Base-by-base conservation (phyloP, 345 rosid species). In the Brassica napus region DNA sequence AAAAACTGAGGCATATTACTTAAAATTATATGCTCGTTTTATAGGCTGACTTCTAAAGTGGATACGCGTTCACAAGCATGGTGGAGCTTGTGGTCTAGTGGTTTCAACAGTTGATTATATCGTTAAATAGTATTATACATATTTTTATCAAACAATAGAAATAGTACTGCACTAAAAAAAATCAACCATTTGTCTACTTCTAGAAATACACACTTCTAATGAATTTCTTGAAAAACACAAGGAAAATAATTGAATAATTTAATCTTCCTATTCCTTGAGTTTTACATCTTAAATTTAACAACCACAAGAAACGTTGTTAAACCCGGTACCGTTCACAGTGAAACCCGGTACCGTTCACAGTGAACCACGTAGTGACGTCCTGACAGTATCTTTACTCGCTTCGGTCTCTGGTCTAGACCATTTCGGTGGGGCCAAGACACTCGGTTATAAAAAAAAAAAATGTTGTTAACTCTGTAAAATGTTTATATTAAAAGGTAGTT, bases 31-130 rank as follows among this genome's bases (percentile, higher is more conserved):
- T 69, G 64, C 75, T 70, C 23, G 6, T 52, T 61, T 39, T 14
- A 34, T 62, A 52, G 70, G 70, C 32, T 77, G 81, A 63, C 76
- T 35, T 34, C 3, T 32, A 24, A 77, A 49, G 42, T 62, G 35
- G 63, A 35, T 69, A 44, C 31, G 64, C 55, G 64, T 69, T 69
- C 39, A 62, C 65, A 70, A 62, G 6, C 16, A 65, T 55, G 39
- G 66, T 67, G 59, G 61, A 26, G 72, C 66, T 55, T 59, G 57
- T 18, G 59, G 30, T 39, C 39, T 39, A 32, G 59, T 75, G 39
- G 67, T 39, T 15, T 37, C 31, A 35, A 57, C 15, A 21, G 39
- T 52, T 14, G 71, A 14, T 67, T 58, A 65, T 47, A 49, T 74
- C 61, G 10, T 30, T 32, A 49, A 49, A 47, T 14, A 64, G n/a